Conservation (phyloP, 208 protist species). For the Trypanosoma avium region DNA sequence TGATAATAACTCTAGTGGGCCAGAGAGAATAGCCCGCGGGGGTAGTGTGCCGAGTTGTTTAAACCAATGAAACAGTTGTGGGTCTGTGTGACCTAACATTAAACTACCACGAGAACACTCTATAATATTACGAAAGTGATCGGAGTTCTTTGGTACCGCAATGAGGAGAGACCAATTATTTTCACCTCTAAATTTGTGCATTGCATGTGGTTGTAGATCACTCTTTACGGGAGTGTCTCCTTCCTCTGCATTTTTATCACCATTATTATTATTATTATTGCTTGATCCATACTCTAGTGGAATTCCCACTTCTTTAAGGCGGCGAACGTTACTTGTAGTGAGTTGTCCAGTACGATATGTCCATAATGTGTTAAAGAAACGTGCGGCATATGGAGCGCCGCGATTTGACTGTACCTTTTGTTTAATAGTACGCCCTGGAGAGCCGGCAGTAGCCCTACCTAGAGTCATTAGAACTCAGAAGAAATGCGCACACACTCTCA, state of each 20-base stretch:
- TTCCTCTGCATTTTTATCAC: neutral
- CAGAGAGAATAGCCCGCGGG: slow-evolving; percentile 73
- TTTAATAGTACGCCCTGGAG: slow-evolving; percentile 63
- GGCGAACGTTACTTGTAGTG: slow-evolving; percentile 75
- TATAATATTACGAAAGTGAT: slow-evolving; percentile 72
- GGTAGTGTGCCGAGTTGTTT: slow-evolving; percentile 82
- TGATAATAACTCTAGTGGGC: slow-evolving; percentile 60
- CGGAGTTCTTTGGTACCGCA: slow-evolving; percentile 72
- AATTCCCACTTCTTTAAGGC: slow-evolving; percentile 55
- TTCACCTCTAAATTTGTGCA: slow-evolving; percentile 76
- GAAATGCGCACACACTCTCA: neutral
- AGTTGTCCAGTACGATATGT: slow-evolving; percentile 81
- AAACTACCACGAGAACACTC: slow-evolving; percentile 63
- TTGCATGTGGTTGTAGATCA: slow-evolving; percentile 80
- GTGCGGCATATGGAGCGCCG: slow-evolving; percentile 51
- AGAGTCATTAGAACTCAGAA: slow-evolving; percentile 8
- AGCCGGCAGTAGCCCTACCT: slow-evolving; percentile 28
- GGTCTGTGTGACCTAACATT: slow-evolving; percentile 88
- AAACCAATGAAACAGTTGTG: slow-evolving; percentile 90
- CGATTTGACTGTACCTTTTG: slow-evolving; percentile 73
- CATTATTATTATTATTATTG: slow-evolving; percentile 1
- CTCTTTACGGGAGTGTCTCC: slow-evolving; percentile 57
- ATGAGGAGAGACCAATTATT: slow-evolving; percentile 65
- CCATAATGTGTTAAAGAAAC: slow-evolving; percentile 78
- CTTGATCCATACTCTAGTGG: slow-evolving; percentile 38